These are phyloP conservation scores for Sporopachydermia quercuum DNA, from an alignment of 805 yeast genomes.

Conservation along the genomic window DNA sequence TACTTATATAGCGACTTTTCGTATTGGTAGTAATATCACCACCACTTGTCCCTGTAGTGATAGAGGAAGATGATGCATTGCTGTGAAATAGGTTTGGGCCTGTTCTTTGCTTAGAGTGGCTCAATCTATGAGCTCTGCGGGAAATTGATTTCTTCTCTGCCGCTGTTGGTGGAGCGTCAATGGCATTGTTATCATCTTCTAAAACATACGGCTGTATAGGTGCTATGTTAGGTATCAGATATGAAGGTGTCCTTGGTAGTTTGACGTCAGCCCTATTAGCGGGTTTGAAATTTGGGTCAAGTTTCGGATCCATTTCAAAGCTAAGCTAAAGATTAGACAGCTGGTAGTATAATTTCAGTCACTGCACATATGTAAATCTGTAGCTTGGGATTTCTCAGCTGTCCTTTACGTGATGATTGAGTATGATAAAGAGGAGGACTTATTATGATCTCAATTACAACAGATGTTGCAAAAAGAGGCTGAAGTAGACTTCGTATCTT, in stretches of 20 bases:
- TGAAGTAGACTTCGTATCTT: no score
- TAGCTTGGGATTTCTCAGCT: no score
- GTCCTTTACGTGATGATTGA: no score
- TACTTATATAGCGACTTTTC: conserved; percentile 2
- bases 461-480: no score
- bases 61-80: conserved; percentile 6
- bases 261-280: conserved; percentile 46
- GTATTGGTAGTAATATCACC: conserved; percentile 1
- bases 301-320: conserved; percentile 85
- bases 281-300: conserved; percentile 82
- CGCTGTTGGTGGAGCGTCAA: conserved; percentile 41
- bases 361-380: no score
- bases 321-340: no score
- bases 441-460: no score
- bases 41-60: no score
- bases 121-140: conserved; percentile 20
- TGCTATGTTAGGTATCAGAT: conserved; percentile 49
- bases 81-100: conserved; percentile 6
- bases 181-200: conserved; percentile 52
- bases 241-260: conserved; percentile 31
- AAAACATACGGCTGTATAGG: conserved; percentile 64
- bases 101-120: conserved; percentile 6
- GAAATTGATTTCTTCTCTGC: conserved; percentile 26
- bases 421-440: no score
- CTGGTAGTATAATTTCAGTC: no score